Base-by-base conservation (phyloP, 2,329 filamentous ascomycete species). In the Aspergillus quadrilineatus region DNA sequence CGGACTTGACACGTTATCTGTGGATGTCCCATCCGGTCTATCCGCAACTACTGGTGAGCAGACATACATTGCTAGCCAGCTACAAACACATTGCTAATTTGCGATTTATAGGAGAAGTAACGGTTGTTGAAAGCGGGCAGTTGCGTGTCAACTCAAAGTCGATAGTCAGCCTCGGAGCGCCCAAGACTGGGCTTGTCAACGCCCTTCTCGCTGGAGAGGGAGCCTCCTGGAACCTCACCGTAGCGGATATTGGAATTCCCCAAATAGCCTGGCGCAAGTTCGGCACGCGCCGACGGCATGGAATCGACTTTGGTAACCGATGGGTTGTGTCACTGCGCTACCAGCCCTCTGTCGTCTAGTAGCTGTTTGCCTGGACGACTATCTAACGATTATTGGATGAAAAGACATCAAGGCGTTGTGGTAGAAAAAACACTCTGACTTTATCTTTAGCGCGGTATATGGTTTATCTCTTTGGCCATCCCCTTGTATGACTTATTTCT, bases 1-100 rank as follows among this genome's bases (percentile, higher is more conserved):
- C 69, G 89, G 92, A 62, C 87, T 91, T 0, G 86, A 88, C 56
- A 88, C 94, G 3, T 77, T 99, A 17, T 89, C 92, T 0, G 85
- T 99, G n/a, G 93, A 96, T 69, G 85, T 95, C 5, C 94, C 94
- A 0, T 93, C 90, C 0, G 94, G 94, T 4, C 85, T 96, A 49
- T 91, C 93, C 61, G 90, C 90, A 2, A 85, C 86, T 0, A 87
- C 86, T 39, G 91, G 91, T 66, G 83, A 82, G 69, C 81, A 84
- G 82, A 80, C 55, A 85, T 42, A 22, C 41, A 7, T 10, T 32
- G 7, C n/a, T 15, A 36, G 32, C 29, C 1, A 28, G 32, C 6
- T 30, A 5, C 17, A 15, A n/a, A 29, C 42, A 39, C 9, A 10
- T 41, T 6, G 28, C 41, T 59, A 43, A 41, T 14, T 12, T 8